A percentile compares a stretch with the other conserved stretches of the same genome.
Evolutionary conservation across 352 stramenopile species (phyloP).

Genomic region (Pythium coloratum): DNA sequence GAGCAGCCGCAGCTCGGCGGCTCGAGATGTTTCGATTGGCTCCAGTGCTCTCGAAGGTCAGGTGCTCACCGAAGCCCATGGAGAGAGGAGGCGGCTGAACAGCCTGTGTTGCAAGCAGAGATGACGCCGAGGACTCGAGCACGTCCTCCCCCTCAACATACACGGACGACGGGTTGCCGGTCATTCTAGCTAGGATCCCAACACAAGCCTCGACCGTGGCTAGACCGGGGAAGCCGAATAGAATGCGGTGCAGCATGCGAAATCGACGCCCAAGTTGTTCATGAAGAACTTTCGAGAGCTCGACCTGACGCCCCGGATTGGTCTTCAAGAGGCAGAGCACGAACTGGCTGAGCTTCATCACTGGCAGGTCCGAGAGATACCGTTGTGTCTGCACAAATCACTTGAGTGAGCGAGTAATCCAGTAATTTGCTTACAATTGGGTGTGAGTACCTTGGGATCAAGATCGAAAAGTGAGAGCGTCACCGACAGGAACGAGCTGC

Average conservation of each 20-base stretch:
- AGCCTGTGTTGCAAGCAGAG: constrained; percentile 6
- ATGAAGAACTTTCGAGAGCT: constrained; percentile 64
- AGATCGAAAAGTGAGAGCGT: constrained; percentile 74
- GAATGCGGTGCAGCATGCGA: constrained; percentile 73
- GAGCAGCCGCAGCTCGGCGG: constrained; percentile 9
- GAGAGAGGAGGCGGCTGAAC: constrained; percentile 25
- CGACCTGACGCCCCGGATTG: constrained; percentile 61
- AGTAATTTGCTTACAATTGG: not conserved
- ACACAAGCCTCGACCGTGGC: constrained; percentile 73
- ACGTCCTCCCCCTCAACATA: constrained; percentile 53
- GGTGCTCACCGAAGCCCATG: constrained; percentile 27
- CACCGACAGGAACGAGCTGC: constrained; percentile 55
- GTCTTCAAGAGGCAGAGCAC: constrained; percentile 64
- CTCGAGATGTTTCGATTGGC: not conserved
- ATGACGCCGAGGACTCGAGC: constrained; percentile 5
- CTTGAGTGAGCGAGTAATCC: not conserved
- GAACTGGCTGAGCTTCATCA: constrained; percentile 81
- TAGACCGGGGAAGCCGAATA: constrained; percentile 74
- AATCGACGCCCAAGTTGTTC: constrained; percentile 73
- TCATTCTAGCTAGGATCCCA: constrained; percentile 76
- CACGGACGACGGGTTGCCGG: constrained; percentile 59
- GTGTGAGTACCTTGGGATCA: constrained; percentile 50
- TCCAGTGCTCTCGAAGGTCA: constrained; percentile 17
- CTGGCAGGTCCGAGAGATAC: constrained; percentile 69
- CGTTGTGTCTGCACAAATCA: constrained; percentile 40